Base-by-base conservation (phyloP, 345 rosid species). In the Dipteronia sinensis region DNA sequence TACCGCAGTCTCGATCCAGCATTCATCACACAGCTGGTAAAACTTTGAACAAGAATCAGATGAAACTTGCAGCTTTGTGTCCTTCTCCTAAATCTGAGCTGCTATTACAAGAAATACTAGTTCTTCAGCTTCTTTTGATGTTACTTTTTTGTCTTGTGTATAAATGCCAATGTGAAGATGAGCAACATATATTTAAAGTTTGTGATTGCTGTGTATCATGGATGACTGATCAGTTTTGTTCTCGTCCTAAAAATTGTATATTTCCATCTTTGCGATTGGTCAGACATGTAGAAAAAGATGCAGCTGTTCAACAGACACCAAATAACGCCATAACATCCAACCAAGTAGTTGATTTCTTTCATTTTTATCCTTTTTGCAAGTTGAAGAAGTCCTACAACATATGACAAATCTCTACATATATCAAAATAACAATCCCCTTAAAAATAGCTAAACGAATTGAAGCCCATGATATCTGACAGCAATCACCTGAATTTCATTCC, bases 1-100 rank as follows among this genome's bases (percentile, higher is more conserved):
- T 77, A 75, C 73, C 46, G 27, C 23, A 55, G 16, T 29, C 47
- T 81, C 0, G 71, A 81, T 61, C 31, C 64, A 2, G 5, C 13
- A 13, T 77, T 76, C 65, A 67, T 76, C 56, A 76, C 8, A n/a
- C 31, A 11, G 29, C 51, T 76, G 64, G 46, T 59, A 59, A 2
- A 59, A 46, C 13, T 0, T 46, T 42, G 46, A 42, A 11, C 11
- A 42, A 42, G 11, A 46, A 46, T 59, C n/a, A 15, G 17, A n/a
- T 19, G 46, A 42, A 59, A 59, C 64, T 15, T 59, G 22, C 3
- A 20, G 0, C n/a, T 53, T n/a, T 42, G 46, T 42, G 64, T 59
- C 25, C 20, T 59, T 59, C 64, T 59, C 64, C 13, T 53, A 53
- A 53, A 16, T 53, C n/a, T 4, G 20, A 53, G 58, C 6, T 3